Conservation (phyloP, 2,329 filamentous ascomycete species). For the Fusarium circinatum region DNA sequence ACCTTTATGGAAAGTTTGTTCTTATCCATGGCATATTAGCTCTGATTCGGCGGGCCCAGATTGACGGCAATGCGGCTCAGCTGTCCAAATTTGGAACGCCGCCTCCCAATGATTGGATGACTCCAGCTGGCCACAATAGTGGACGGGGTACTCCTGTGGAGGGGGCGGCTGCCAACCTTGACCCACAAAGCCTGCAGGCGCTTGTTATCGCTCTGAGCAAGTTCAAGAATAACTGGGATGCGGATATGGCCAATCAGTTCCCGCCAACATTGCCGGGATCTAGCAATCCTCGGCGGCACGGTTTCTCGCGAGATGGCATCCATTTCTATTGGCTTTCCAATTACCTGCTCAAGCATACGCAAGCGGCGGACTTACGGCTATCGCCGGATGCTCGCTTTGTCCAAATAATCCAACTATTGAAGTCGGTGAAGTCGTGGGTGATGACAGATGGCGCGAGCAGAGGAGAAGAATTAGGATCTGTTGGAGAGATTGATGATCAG, state of each 20-base stretch:
- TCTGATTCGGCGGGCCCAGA: slow-evolving; percentile 62
- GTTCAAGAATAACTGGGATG: slow-evolving; percentile 78
- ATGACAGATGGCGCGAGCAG: slow-evolving; percentile 70
- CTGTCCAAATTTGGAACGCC: slow-evolving; percentile 62
- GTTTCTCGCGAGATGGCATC: slow-evolving; percentile 76
- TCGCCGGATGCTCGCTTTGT: slow-evolving; percentile 68
- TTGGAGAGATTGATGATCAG: slow-evolving; percentile 74
- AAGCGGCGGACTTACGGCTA: slow-evolving; percentile 62
- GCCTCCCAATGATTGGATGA: slow-evolving; percentile 68
- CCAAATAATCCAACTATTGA: slow-evolving; percentile 69
- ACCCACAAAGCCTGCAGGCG: slow-evolving; percentile 59
- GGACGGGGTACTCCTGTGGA: slow-evolving; percentile 59
- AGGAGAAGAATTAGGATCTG: slow-evolving; percentile 74
- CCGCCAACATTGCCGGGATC: slow-evolving; percentile 59
- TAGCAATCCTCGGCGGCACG: slow-evolving; percentile 67
- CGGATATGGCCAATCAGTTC: slow-evolving; percentile 75
- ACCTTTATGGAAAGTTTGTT: slow-evolving; percentile 79
- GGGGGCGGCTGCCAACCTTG: slow-evolving; percentile 49
- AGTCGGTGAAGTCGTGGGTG: slow-evolving; percentile 69
- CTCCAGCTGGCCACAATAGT: slow-evolving; percentile 54
- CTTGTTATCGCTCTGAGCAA: slow-evolving; percentile 71
- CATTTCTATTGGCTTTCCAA: slow-evolving; percentile 80
- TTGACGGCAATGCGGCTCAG: slow-evolving; percentile 52
- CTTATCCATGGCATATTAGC: slow-evolving; percentile 75
- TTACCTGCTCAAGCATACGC: slow-evolving; percentile 69